Evolutionary conservation across 2,329 filamentous ascomycete genomes (phyloP).

Genomic region (Trichoderma sp.): DNA sequence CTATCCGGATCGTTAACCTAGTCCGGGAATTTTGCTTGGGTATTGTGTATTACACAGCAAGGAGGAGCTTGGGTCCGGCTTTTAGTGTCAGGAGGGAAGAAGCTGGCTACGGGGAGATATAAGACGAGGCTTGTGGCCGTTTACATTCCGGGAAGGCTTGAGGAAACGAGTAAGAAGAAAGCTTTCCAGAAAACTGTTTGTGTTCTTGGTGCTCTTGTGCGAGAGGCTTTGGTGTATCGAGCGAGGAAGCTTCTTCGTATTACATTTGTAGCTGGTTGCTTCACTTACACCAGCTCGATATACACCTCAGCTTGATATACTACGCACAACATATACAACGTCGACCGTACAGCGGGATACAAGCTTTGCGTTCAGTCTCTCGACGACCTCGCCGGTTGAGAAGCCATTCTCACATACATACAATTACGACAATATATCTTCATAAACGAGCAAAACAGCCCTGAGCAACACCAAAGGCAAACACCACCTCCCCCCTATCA

Average conservation of each 20-base stretch:
- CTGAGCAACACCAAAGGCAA: background rate
- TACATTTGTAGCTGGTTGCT: background rate
- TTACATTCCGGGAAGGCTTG: background rate
- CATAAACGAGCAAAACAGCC: background rate
- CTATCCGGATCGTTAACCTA: slow-evolving; percentile 8
- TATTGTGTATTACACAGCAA: slow-evolving; percentile 21
- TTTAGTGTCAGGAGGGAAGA: background rate
- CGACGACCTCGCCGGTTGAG: too few species aligned
- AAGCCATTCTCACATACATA: background rate
- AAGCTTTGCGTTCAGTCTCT: background rate
- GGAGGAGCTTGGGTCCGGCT: background rate
- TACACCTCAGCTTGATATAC: background rate
- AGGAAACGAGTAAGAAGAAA: background rate
- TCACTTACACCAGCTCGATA: background rate
- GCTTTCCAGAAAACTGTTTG: slow-evolving; percentile 29
- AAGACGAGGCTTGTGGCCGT: slow-evolving; percentile 24
- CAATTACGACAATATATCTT: background rate
- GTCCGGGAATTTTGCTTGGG: background rate
- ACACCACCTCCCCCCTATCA: background rate
- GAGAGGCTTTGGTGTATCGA: background rate
- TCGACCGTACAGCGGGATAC: background rate
- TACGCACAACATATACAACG: background rate
- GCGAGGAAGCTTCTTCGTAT: background rate
- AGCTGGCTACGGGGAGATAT: background rate
- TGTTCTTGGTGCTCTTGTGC: background rate